A percentile compares a stretch with the other conserved stretches of the same genome.
phyloP scores from a whole-genome alignment of 345 rosid species.

The Rhizophora apiculata region DNA sequence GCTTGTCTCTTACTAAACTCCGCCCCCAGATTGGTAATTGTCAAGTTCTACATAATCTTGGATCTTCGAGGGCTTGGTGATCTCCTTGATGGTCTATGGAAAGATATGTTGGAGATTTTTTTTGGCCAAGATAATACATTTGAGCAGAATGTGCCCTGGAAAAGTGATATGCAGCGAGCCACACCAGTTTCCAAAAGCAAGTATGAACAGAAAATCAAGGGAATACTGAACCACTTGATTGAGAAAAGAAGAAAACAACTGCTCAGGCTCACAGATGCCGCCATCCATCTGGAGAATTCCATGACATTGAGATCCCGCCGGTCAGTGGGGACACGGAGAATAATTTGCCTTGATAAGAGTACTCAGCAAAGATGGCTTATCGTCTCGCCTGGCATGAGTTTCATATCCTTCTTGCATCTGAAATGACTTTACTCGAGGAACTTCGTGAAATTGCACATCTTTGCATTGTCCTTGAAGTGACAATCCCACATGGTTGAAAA shows the following conservation, averaged over 20 bases:
- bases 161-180: too few species aligned
- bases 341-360: not conserved
- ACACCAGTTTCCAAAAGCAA: too few species aligned
- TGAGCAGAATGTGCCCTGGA: too few species aligned
- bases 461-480: not conserved
- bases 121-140: too few species aligned
- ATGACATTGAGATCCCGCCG: not conserved
- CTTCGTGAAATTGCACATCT: not conserved
- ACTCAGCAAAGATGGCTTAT: not conserved
- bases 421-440: not conserved
- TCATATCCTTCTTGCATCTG: not conserved
- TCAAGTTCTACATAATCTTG: too few species aligned
- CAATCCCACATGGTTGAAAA: too few species aligned
- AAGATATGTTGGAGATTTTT: too few species aligned
- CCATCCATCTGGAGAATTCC: not conserved
- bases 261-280: slow-evolving; percentile 2
- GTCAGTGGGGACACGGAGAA: not conserved
- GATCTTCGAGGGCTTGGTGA: too few species aligned
- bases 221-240: not conserved
- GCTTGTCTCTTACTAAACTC: too few species aligned
- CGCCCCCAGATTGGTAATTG: too few species aligned
- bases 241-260: slow-evolving; percentile 4
- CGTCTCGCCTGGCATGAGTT: not conserved
- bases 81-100: too few species aligned
- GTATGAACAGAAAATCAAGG: too few species aligned